Base-by-base conservation (phyloP, 805 yeast genomes). In the Zygotorulaspora danielsina region DNA sequence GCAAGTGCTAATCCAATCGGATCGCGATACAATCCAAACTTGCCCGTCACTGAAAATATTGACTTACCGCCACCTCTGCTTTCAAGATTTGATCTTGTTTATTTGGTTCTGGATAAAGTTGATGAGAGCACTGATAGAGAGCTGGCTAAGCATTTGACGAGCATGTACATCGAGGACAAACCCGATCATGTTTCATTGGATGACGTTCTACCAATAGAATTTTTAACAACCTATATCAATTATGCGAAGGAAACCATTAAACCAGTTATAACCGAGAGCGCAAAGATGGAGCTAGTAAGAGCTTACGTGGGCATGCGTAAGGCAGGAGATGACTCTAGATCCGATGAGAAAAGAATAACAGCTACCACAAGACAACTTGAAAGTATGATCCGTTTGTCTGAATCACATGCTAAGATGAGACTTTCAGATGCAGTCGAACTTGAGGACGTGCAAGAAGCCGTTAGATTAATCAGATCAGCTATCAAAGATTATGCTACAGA, bases 1-100 rank as follows among this genome's bases (percentile, higher is more conserved):
- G 98, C 98, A 0, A 84, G 96, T 27, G 98, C 98, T 1, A 93
- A 93, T 62, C 98, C 98, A 10, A 89, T 93, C 47, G 90, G 93
- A 46, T 90, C 97, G 2, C 76, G 95, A 49, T 93, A 93, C 62
- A 88, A 93, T 62, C 95, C 97, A n/a, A 78, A 83, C 51, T 69
- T 90, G 44, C 96, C 97, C 0, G 98, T 93, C 9, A 87, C 97
- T 1, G 79, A 85, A 54, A 93, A 93, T 61, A 93, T 93, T 59
- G 98, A 93, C 61, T 69, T 93, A 42, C 98, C 98, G 13, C 98
- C 98, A 2, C 96, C 98, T 3, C 70, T 93, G 48, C 70, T 93
- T 38, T 89, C 97, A 1, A 79, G 99, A 65, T 93, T 93, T 59
- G 99, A 93, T 63, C 72, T 93, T 47, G 97, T 93, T 2, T 93